Base-by-base conservation (phyloP, 2,329 filamentous ascomycete genomes). In the Coleophoma eucalyptorum region DNA sequence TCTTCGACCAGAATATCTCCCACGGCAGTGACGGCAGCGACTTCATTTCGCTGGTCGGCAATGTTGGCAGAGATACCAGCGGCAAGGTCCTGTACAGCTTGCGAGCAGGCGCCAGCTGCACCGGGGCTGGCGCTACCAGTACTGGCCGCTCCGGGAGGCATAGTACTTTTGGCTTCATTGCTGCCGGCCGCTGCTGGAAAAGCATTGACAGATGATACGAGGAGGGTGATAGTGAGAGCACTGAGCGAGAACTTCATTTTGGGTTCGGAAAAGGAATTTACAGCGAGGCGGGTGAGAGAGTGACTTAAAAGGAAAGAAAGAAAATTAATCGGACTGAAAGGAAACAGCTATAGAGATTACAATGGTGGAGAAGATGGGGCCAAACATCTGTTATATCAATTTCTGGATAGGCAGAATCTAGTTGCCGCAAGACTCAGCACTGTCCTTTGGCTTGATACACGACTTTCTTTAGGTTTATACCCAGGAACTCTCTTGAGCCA, bases 11-110 rank as follows among this genome's bases (percentile, higher is more conserved):
- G 43, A 2, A 59, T 48, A 8, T 50, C 45, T 3, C 54, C 55
- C 6, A 61, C 44, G 5, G 54, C 48, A 11, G 42, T 52, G 5
- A 57, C 57, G 31, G 57, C 57, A 2, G 47, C 41, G 19, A 53
- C 26, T 20, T 59, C 58, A 40, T 61, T 58, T 31, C 47, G 48
- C 46, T 59, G 57, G 31, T 59, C 58, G 15, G 46, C 57, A 47
- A 61, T 61, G 31, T 59, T 61, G 43, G 49, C 43, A 32, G 37
- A 41, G 31, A 61, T 61, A 5, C 58, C 58, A 1, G 48, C 34
- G 19, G 58, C 58, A 11, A 61, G 54, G 8, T 55, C 55, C 15
- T 50, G 26, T 2, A 59, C 54, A 18, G 45, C 41, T 3, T 50
- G n/a, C 11, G 54, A 54, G 33, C 57, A 61, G 12, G 52, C 11